Evolutionary conservation across 1,284 basidiomycete genomes (phyloP).

Genomic region (Cryptococcus maquisensis): DNA sequence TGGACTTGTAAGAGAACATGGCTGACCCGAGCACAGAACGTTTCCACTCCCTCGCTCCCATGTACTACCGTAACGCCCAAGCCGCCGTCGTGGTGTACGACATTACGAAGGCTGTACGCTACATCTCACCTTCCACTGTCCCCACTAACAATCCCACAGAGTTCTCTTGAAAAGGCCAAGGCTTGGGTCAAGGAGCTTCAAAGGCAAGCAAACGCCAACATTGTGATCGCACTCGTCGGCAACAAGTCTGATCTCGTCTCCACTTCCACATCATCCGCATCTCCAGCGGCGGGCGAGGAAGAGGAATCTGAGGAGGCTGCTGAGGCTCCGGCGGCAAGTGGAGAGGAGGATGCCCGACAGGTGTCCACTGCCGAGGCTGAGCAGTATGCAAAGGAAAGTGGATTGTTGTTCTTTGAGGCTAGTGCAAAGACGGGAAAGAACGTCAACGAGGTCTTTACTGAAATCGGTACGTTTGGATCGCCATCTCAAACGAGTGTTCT

Average conservation of each 20-base stretch:
- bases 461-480: slow-evolving; percentile 68
- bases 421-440: slow-evolving; percentile 97
- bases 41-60: slow-evolving; percentile 59
- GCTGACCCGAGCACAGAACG: slow-evolving; percentile 12
- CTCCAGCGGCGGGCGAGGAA: slow-evolving; percentile 69
- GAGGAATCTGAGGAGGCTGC: slow-evolving; percentile 43
- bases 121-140: background rate
- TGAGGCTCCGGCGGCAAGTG: slow-evolving; percentile 46
- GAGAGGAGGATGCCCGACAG: slow-evolving; percentile 68
- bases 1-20: background rate
- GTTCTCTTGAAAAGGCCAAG: slow-evolving; percentile 97
- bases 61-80: slow-evolving; percentile 98
- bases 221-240: slow-evolving; percentile 93
- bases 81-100: slow-evolving; percentile 96
- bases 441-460: slow-evolving; percentile 94
- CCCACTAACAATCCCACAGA: slow-evolving; percentile 31
- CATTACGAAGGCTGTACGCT: slow-evolving; percentile 63
- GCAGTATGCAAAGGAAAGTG: slow-evolving; percentile 89
- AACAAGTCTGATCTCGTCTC: slow-evolving; percentile 94
- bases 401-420: slow-evolving; percentile 94
- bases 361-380: slow-evolving; percentile 91
- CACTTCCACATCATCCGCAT: slow-evolving; percentile 36
- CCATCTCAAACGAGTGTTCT: slow-evolving; percentile 1
- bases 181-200: slow-evolving; percentile 99
- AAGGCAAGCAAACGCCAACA: slow-evolving; percentile 97